Evolutionary conservation across 2,329 filamentous ascomycete species (phyloP), one percentile per base, ranked within the genome.

Genomic region (Fusarium duplospermum): DNA sequence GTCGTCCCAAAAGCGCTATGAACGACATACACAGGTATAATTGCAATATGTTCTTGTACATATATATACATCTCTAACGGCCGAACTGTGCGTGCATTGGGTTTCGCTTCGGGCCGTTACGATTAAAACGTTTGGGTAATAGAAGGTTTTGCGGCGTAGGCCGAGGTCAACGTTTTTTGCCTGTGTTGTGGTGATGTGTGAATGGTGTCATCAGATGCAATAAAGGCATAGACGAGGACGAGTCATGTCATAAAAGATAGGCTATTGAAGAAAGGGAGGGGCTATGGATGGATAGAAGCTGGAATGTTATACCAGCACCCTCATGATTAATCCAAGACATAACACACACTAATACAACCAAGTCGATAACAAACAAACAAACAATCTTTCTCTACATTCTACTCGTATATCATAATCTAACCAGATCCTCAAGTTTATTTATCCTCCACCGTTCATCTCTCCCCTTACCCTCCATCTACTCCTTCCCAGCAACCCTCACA

Each of bases 401-500:
- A 40, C 56, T 38, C 56, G 56, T 59, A n/a, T 40, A 58, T 58
- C 56, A 14, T 40, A 24, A 22, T 27, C 52, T 57, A 58, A n/a
- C 10, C 10, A 52, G 5, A 36, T 13, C 18, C 20, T 22, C 29
- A 22, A 54, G 7, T 33, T 13, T 18, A 56, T 33, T 13, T 18
- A 56, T 24, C 31, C 29, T 35, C 52, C 35, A n/a, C 33, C 56
- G 6, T 59, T 59, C 56, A 45, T 42, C 57, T 14, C 56, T 59
- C 56, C 4, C 35, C 33, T 29, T 13, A 1, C 13, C 2, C 38
- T n/a, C 29, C 2, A 4, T 62, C 64, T 62, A 73, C 35, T 68
- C 58, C 71, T 80, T 80, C 10, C 75, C 76, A 11, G 76, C 79
- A 16, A 85, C 82, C 73, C 78, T 86, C 64, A 91, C 82, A 10